A percentile compares a stretch with the other conserved stretches of the same genome.
Conservation (phyloP, 2,329 filamentous ascomycete species). For the Beauveria varroae region DNA sequence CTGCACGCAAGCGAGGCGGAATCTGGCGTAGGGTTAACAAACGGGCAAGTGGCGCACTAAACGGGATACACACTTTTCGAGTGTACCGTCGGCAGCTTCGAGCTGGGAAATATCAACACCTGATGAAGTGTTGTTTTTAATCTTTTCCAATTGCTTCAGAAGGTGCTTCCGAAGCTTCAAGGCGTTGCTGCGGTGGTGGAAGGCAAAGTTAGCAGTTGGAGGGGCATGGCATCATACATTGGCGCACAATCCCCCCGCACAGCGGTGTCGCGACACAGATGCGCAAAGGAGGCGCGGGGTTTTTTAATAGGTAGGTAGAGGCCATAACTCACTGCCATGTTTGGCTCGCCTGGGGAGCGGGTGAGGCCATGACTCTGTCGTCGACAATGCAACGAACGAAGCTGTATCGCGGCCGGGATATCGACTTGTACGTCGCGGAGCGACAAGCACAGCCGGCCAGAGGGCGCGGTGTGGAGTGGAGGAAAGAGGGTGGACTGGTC, state of each 20-base stretch:
- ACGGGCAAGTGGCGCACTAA: constrained; percentile 1
- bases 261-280: background rate
- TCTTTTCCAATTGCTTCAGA: constrained; percentile 34
- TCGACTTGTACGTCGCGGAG: background rate
- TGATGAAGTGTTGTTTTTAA: constrained; percentile 28
- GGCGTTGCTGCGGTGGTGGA: constrained; percentile 27
- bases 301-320: background rate
- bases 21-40: constrained; percentile 34
- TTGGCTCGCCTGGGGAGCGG: constrained; percentile 25
- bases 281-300: background rate
- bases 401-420: background rate
- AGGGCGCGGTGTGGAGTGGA: constrained; percentile 10
- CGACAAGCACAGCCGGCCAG: background rate
- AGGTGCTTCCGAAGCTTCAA: constrained; percentile 36
- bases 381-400: background rate
- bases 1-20: constrained; percentile 64
- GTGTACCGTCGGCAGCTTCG: constrained; percentile 34
- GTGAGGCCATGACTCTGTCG: constrained; percentile 13
- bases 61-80: constrained; percentile 31
- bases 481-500: constrained; percentile 11
- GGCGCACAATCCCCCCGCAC: background rate
- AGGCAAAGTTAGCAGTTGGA: constrained; percentile 13
- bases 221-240: background rate
- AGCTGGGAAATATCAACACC: constrained; percentile 35
- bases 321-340: constrained; percentile 31